phyloP scores from a whole-genome alignment of 768 basidiomycete genomes.

The Rhizopogon rudus region DNA sequence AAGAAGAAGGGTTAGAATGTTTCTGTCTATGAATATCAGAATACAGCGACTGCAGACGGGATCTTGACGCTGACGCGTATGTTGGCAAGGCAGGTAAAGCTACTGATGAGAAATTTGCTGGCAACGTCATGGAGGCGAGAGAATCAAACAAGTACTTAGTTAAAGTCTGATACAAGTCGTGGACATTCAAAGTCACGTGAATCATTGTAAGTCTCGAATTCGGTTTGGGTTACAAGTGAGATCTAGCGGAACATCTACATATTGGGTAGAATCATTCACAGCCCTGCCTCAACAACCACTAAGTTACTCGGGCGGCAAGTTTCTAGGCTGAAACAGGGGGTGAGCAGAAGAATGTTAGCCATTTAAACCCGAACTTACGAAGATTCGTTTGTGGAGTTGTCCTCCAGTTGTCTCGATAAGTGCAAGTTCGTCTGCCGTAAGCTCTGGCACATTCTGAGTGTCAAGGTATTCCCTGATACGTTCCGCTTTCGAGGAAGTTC shows the following conservation, averaged over 20 bases:
- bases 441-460: constrained; percentile 22
- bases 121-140: constrained; percentile 13
- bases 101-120: constrained; percentile 1
- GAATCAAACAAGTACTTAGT: neutral
- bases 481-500: constrained; percentile 29
- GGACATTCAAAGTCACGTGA: neutral
- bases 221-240: neutral
- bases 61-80: constrained; percentile 24
- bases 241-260: neutral
- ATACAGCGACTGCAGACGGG: constrained; percentile 76
- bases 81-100: constrained; percentile 21
- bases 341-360: neutral
- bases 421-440: constrained; percentile 19
- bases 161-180: too few relatives aligned
- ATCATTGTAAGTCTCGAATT: neutral
- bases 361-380: constrained; percentile 13
- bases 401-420: constrained; percentile 22
- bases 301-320: constrained; percentile 17
- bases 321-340: constrained; percentile 4
- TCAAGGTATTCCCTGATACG: constrained; percentile 30
- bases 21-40: constrained; percentile 85
- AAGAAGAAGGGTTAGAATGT: constrained; percentile 79
- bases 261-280: neutral
- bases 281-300: neutral
- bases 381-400: constrained; percentile 18